phyloP scores from a whole-genome alignment of 805 yeast genomes.

The Kurtzmaniella fragi region DNA sequence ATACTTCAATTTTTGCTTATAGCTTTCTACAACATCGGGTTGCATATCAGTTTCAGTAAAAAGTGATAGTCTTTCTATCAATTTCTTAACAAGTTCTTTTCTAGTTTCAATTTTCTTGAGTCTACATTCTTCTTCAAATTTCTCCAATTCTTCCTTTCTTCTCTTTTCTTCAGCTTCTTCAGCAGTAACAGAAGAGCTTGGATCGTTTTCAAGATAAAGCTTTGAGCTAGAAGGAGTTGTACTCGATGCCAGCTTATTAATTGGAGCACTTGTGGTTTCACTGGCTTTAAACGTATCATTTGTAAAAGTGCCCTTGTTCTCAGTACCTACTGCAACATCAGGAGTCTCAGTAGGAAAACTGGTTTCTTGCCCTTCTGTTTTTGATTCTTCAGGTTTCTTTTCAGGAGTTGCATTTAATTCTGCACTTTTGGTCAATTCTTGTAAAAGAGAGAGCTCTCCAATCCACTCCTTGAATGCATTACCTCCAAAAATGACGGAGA shows the following conservation, averaged over 20 bases:
- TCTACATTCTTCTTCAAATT: conserved; percentile 73
- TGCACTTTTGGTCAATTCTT: conserved; percentile 38
- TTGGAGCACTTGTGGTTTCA: too few species aligned
- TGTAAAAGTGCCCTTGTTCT: too few species aligned
- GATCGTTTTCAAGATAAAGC: conserved; percentile 3
- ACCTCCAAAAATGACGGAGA: conserved; percentile 80
- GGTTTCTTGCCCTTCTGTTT: conserved; percentile 22
- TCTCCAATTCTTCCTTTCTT: conserved; percentile 42
- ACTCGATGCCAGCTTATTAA: too few species aligned
- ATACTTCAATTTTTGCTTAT: conserved; percentile 58
- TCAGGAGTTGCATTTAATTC: conserved; percentile 33
- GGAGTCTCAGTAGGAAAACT: too few species aligned
- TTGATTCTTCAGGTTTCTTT: conserved; percentile 14
- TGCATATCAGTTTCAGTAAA: conserved; percentile 41
- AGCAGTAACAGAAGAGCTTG: neutral
- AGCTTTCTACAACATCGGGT: conserved; percentile 41
- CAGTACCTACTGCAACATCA: too few species aligned
- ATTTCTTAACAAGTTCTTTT: conserved; percentile 53
- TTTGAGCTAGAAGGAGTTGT: conserved; percentile 2
- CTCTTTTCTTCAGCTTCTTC: conserved; percentile 31
- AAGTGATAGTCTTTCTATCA: conserved; percentile 42
- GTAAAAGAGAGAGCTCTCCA: conserved; percentile 66
- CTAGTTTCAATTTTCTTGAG: conserved; percentile 62
- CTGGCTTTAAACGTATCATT: too few species aligned
- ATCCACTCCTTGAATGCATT: conserved; percentile 75